Evolutionary conservation across 148 eudicot genomes (phyloP), one percentile per base, ranked within the genome.

Genomic region (Fagopyrum tataricum): DNA sequence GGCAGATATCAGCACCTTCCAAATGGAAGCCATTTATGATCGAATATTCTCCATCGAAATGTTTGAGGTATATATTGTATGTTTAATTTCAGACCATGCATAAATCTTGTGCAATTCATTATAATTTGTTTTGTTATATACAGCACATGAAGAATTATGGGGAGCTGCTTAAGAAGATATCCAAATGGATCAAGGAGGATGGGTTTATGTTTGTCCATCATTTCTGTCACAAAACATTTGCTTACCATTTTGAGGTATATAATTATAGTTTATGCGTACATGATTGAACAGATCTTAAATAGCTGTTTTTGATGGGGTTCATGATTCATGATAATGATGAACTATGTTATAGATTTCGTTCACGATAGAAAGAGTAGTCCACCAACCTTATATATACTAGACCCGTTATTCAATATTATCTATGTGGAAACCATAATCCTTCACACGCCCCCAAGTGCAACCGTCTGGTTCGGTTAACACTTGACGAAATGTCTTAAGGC

Each of bases 111-210:
- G 13, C 20, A 14, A 5, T 39, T 67, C 5, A 12, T 67, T 37
- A 13, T 42, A 0, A 5, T 66, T 31, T 66, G 10, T 43, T 14
- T 58, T 70, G 37, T 46, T 75, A 72, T 43, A 10, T 56, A 72
- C 88, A 95, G 99, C 97, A 95, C 76, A 95, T 95, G 97, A 95
- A 90, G 84, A 95, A 96, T 82, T 92, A 96, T 77, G 72, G 72
- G 75, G 92, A 86, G 66, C 96, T 96, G 81, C 87, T 96, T 12
- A 87, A 86, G 87, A 96, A 96, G 84, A 87, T 96, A 80, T 88
- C 97, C 4, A 81, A 75, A 46, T 92, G 97, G 97, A 87, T 96
- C 97, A 92, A 90, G 76, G 77, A 84, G 6, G 96, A 90, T 40
- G 76, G 91, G 66, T 86, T 87, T 80, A 82, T 95, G n/a, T 95